A percentile compares a stretch with the other conserved stretches of the same genome.
These are phyloP conservation scores for Sporothrix protearum DNA, from an alignment of 2,329 filamentous ascomycete species.

Conservation along the genomic window DNA sequence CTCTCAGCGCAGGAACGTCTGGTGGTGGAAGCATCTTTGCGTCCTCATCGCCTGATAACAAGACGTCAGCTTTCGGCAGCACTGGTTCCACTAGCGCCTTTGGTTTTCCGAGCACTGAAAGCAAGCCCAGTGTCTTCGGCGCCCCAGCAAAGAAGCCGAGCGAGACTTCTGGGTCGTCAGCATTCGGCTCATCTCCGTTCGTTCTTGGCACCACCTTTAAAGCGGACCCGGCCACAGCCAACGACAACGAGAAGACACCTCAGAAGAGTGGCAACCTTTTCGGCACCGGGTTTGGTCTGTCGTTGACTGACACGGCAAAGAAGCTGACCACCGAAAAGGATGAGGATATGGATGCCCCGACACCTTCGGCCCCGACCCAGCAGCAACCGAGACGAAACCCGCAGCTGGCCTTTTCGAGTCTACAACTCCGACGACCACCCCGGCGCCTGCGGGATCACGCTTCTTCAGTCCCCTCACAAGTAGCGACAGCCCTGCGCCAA, in stretches of 20 bases:
- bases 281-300: conserved; percentile 57
- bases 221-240: conserved; percentile 57
- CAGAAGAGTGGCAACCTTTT: conserved; percentile 46
- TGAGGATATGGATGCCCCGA: conserved; percentile 49
- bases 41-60: conserved; percentile 33
- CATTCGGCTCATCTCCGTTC: conserved; percentile 56
- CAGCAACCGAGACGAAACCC: conserved; percentile 29
- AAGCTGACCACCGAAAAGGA: conserved; percentile 41
- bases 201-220: conserved; percentile 67
- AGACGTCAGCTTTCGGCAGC: conserved; percentile 35
- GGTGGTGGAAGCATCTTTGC: conserved; percentile 41
- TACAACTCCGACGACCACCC: conserved; percentile 30
- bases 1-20: conserved; percentile 40
- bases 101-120: conserved; percentile 32
- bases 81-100: conserved; percentile 27
- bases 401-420: conserved; percentile 28
- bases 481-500: conserved; percentile 1
- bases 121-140: conserved; percentile 41
- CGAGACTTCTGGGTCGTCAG: conserved; percentile 36
- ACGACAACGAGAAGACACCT: conserved; percentile 52
- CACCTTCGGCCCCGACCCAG: conserved; percentile 30
- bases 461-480: conserved; percentile 28
- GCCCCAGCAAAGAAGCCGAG: conserved; percentile 41
- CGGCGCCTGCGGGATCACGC: conserved; percentile 29
- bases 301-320: conserved; percentile 41